Evolutionary conservation across 2,329 filamentous ascomycete species (phyloP).

Genomic region (Aschersonia sp.): DNA sequence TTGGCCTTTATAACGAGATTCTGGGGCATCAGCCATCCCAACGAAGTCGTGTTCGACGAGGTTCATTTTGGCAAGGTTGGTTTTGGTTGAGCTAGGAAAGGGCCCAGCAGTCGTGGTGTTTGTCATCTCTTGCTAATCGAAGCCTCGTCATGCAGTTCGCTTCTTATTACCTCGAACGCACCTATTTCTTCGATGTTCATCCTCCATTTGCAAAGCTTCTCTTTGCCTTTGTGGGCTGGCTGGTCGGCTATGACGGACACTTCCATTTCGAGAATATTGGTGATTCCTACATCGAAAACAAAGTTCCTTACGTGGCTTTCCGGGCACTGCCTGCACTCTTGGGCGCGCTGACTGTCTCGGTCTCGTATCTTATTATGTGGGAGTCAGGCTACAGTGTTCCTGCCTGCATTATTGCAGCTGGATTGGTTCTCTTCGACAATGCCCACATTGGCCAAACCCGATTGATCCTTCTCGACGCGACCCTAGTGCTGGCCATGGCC

Average conservation of each 20-base stretch:
- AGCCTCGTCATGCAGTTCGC: conserved; percentile 38
- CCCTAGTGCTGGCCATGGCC: conserved; percentile 89
- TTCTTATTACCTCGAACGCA: conserved; percentile 80
- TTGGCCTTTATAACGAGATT: conserved; percentile 87
- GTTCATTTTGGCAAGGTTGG: conserved; percentile 98
- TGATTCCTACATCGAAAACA: conserved; percentile 93
- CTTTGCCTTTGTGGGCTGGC: conserved; percentile 93
- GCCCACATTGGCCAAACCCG: conserved; percentile 95
- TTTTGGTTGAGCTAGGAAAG: not conserved
- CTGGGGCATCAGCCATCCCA: conserved; percentile 88
- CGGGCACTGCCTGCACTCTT: conserved; percentile 84
- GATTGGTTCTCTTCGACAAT: conserved; percentile 87
- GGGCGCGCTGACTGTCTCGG: conserved; percentile 85
- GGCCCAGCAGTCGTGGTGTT: not conserved
- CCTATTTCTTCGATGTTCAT: conserved; percentile 99
- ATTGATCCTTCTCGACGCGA: conserved; percentile 87
- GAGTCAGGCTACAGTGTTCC: conserved; percentile 96
- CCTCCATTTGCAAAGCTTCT: conserved; percentile 96
- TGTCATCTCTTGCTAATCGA: not conserved
- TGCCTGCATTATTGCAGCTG: conserved; percentile 74
- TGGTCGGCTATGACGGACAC: conserved; percentile 90
- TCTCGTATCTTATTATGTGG: conserved; percentile 97
- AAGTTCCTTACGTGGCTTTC: conserved; percentile 93
- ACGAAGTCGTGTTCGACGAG: conserved; percentile 97
- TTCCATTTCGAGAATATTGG: conserved; percentile 99